Base-by-base conservation (phyloP, 2,329 filamentous ascomycete genomes). In the Aspergillus unguis region DNA sequence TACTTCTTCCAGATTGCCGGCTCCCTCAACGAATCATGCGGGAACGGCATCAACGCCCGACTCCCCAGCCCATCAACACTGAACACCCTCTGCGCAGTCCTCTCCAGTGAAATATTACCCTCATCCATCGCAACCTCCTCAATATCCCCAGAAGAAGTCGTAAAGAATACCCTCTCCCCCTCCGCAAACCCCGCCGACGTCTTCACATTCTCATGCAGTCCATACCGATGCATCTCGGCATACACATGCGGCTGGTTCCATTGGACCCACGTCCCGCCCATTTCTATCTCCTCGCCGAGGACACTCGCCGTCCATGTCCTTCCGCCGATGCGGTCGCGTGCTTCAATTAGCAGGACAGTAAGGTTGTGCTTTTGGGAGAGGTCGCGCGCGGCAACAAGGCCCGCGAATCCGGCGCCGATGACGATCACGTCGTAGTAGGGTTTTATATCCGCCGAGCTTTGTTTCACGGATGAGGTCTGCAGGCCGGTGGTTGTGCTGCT, bases 251-350 rank as follows among this genome's bases (percentile, higher is more conserved):
- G 64, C 44, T 67, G 63, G 5, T 49, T 48, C 68, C 66, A 70
- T 45, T 73, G 70, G 0, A 75, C 64, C 71, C 72, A 76, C 0
- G 73, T 75, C 0, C 73, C 73, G 7, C 73, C 73, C 69, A 76
- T 74, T 46, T 76, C 74, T 36, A 71, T 65, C 0, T 68, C 64
- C 10, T 65, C 65, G 0, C 70, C 69, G 1, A 69, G 23, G n/a
- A 60, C 59, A 6, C 63, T 58, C 0, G 71, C 67, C 0, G 69
- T 72, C 72, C 71, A 76, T 38, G 71, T 74, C 4, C 72, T 66
- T 1, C 73, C 73, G 3, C 72, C 73, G n/a, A 75, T 71, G 3
- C 73, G 70, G 50, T 75, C 72, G 0, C 73, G 67, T 3, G 65
- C 74, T 52, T 75, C 72, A 0, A 75, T 41, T 3, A 73, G 54